Evolutionary conservation across 176 grass and related monocot genomes (phyloP), one percentile per base, ranked within the genome.

Genomic region (Carex scoparia): DNA sequence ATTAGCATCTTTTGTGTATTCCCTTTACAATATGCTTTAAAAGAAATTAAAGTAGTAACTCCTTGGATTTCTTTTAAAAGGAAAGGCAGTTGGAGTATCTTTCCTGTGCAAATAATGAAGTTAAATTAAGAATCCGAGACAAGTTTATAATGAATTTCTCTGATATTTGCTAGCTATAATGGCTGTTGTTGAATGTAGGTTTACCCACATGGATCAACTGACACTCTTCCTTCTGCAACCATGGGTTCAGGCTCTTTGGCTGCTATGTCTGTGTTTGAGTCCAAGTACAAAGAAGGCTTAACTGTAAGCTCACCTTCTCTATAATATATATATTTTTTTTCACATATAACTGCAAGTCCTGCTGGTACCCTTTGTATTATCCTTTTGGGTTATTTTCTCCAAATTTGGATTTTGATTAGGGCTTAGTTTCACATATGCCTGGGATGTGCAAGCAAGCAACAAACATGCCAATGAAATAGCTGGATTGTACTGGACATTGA

Each of bases 191-290:
- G 74, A 61, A 48, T 85, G 63, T 70, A 98, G 95, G 91, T 98
- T 73, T 98, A 93, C 86, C 95, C 95, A 0, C 95, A 98, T 77
- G 95, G 95, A 42, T 98, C 95, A 69, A 93, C 95, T 16, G 95
- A 98, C 57, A 98, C 92, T 30, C 95, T 98, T 75, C 95, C 95
- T 80, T 98, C 94, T 88, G 95, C 95, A n/a, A 98, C 95, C 1
- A 98, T 98, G 95, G 92, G 95, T 83, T 98, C 95, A 69, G 95
- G 95, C 15, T 98, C 95, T 72, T 92, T 98, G 81, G 95, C 95
- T 66, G 95, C 95, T 63, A 98, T 98, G 92, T 88, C 95, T 1
- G 88, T 98, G 30, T 94, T 98, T 38, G 95, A 98, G 62, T 91
- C 92, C 0, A 91, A 94, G 59, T 98, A 91, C 88, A 98, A 69